These are phyloP conservation scores for Ascomycota sp. DNA, from an alignment of 2,329 filamentous ascomycete genomes.

Conservation along the genomic window DNA sequence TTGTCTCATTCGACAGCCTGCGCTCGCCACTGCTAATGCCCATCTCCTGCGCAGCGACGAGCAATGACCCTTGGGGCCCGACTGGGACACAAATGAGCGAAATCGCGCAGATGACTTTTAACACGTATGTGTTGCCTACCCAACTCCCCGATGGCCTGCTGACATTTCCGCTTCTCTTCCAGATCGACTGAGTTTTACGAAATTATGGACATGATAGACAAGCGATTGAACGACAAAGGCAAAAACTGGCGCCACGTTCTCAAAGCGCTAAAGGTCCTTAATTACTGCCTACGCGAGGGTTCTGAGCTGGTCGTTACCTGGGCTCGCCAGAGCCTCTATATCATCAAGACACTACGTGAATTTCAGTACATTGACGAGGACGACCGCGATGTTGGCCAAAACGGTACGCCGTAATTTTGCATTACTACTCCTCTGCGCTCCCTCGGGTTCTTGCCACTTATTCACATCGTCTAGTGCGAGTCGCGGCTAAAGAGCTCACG, in stretches of 20 bases:
- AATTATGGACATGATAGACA: constrained; percentile 99
- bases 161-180: constrained; percentile 1
- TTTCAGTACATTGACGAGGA: constrained; percentile 96
- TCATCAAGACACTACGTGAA: constrained; percentile 94
- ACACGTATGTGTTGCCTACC: constrained; percentile 49
- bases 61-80: constrained; percentile 96
- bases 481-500: constrained; percentile 90
- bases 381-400: constrained; percentile 83
- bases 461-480: constrained; percentile 45
- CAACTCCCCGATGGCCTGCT: not conserved
- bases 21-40: not conserved
- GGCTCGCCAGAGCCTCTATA: constrained; percentile 94
- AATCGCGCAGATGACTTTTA: constrained; percentile 93
- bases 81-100: constrained; percentile 97
- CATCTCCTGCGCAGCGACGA: constrained; percentile 47
- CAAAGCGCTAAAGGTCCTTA: constrained; percentile 91
- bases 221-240: constrained; percentile 94
- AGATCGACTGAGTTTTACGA: constrained; percentile 97
- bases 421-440: not conserved
- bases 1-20: not conserved
- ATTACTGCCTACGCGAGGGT: constrained; percentile 94
- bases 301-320: constrained; percentile 93
- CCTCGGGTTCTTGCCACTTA: constrained; percentile 1
- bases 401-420: constrained; percentile 36
- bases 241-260: constrained; percentile 99